Percentiles rank a stretch among this genome's conserved stretches.
Evolutionary conservation across 2,329 filamentous ascomycete species (phyloP).

Genomic region (Eurotiales sp.): DNA sequence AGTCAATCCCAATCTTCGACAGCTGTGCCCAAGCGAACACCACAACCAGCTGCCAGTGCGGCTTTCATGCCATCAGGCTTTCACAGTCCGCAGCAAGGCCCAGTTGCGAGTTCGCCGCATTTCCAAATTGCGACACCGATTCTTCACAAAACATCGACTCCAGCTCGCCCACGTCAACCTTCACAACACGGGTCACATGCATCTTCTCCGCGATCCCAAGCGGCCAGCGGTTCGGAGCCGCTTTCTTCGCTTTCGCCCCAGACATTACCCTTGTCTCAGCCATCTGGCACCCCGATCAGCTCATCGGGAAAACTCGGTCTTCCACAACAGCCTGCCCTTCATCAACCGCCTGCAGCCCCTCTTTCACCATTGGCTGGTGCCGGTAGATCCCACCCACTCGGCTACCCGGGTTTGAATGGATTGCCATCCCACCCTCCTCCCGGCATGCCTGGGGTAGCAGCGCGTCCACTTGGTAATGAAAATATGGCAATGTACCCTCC

Average conservation of each 20-base stretch:
- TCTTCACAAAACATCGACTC: constrained; percentile 76
- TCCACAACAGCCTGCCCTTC: constrained; percentile 51
- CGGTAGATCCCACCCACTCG: constrained; percentile 55
- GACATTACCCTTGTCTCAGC: constrained; percentile 61
- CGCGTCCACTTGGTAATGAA: constrained; percentile 51
- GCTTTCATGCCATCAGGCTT: constrained; percentile 54
- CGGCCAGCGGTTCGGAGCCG: constrained; percentile 48
- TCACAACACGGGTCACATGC: constrained; percentile 74
- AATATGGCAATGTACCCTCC: constrained; percentile 52
- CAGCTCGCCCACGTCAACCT: constrained; percentile 68
- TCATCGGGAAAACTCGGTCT: constrained; percentile 57
- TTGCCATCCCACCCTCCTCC: constrained; percentile 51
- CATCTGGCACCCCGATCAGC: constrained; percentile 61
- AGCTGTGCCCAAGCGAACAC: constrained; percentile 51
- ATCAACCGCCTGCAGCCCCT: constrained; percentile 57
- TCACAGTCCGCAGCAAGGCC: constrained; percentile 50
- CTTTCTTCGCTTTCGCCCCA: constrained; percentile 60
- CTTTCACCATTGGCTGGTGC: constrained; percentile 62
- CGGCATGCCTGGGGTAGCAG: constrained; percentile 54
- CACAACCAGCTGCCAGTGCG: constrained; percentile 46
- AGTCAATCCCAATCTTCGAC: constrained; percentile 33
- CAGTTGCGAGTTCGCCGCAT: constrained; percentile 69
- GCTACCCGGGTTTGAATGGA: constrained; percentile 49
- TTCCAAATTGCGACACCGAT: constrained; percentile 74
- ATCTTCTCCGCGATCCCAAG: constrained; percentile 58